Evolutionary conservation across 768 basidiomycete species (phyloP), one percentile per base, ranked within the genome.

Genomic region (Pleurotus giganteus): DNA sequence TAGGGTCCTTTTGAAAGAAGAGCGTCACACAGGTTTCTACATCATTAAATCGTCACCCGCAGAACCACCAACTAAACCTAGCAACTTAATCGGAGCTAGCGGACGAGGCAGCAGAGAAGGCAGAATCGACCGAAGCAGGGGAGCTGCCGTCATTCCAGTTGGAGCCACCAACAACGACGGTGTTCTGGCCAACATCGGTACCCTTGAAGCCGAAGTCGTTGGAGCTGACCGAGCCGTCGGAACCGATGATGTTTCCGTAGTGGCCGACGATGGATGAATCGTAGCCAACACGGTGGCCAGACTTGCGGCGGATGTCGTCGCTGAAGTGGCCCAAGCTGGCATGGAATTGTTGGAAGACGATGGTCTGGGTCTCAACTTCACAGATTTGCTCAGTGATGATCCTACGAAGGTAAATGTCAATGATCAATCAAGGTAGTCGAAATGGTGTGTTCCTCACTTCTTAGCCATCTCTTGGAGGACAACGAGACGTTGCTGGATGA

Each of bases 361-460:
- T 69, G 54, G 69, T 70, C 60, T 81, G 79, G 23, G 72, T 71
- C 57, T 81, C 79, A 43, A 80, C 78, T 47, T 79, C 76, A 60
- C 79, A 81, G 50, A 78, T 70, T 45, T 73, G 70, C 63, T 79
- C 74, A 29, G 71, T 68, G 59, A 78, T 72, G 62, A 78, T 71
- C 63, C 77, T 77, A 47, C 9, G 39, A 23, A 46, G 17, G 55
- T 13, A 28, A 39, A 53, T 37, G 19, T 11, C 17, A 27, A 26
- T 7, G 39, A 23, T 24, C 24, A 0, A 29, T 12, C 1, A n/a
- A 21, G 27, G 11, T 1, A 13, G 23, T 28, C 31, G 23, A 3
- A 26, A 19, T 6, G 26, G 17, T 9, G 17, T 4, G 19, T 29
- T 13, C 12, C 62, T 57, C 50, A 77, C 77, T 66, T 71, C 66